Evolutionary conservation across 1,284 basidiomycete genomes (phyloP), one percentile per base, ranked within the genome.

Genomic region (Albatrellus sp.): DNA sequence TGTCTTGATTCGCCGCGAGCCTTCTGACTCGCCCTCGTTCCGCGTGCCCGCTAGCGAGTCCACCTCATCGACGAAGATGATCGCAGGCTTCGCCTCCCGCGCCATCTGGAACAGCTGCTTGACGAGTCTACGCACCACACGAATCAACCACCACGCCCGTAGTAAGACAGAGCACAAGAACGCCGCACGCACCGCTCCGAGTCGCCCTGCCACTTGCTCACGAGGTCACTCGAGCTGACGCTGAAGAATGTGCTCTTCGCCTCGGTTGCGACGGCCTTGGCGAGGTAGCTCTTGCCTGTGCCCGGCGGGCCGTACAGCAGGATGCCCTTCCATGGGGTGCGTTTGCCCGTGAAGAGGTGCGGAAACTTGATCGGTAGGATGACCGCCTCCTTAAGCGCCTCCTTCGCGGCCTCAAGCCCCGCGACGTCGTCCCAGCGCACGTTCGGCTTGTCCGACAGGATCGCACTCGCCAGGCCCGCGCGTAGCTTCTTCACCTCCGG

Each of bases 141-240:
- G 2, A 10, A 24, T 40, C 39, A 40, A 13, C 16, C 39, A 28
- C n/a, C 12, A 5, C 10, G 50, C 43, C 35, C 39, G 44, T 10
- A 36, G 44, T 10, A 36, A 40, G 48, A 16, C 44, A 8, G 19
- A 30, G 14, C 39, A 41, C 47, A 43, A 37, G 35, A 6, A 14
- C 24, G 24, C 24, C 24, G 24, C 13, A 64, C 78, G 58, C 50
- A 90, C 90, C 90, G 72, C 66, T 98, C 94, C 16, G 89, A 93
- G 65, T 98, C 94, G 53, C 94, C 94, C 72, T 98, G 96, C 94
- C 94, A 98, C 64, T 98, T 98, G 64, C 90, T 94, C 46, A 98
- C 96, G 44, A 98, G 70, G 60, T 98, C 96, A 62, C 83, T 87
- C 42, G 88, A 92, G 55, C 87, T 91, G 49, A 98, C 91, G 54